Base-by-base conservation (phyloP, 306 rosid species). In the Cyamopsis tetragonoloba region DNA sequence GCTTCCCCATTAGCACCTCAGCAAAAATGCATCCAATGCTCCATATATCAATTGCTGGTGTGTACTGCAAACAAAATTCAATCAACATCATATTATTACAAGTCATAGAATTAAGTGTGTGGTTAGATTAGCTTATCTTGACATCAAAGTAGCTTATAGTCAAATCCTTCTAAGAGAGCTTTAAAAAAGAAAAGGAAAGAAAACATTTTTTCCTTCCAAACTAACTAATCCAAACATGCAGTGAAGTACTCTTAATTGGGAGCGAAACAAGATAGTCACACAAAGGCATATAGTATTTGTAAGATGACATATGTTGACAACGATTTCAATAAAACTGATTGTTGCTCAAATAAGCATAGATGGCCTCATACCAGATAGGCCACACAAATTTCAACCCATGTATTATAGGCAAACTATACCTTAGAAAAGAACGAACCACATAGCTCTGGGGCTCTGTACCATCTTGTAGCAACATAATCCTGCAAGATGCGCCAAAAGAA, bases 391-490 rank as follows among this genome's bases (percentile, higher is more conserved):
- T n/a, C n/a, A n/a, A n/a, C n/a, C n/a, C 27, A 47, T 22, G 42
- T 44, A 50, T 44, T 18, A 55, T 26, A 73, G 37, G 46, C 56
- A 62, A 41, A 35, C 20, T 55, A 76, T 73, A 81, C 97, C 96
- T 84, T 88, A 6, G 91, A 81, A 44, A 62, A 83, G 66, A 91
- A 91, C 34, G 93, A 85, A 43, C 96, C 97, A 70, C 97, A 88
- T 53, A 91, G 73, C 77, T 91, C 97, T 5, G 97, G 97, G 53
- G 97, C 97, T 57, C 97, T 77, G 51, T 88, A 91, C 96, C 97
- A 88, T 68, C 97, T 78, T 11, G 97, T 88, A 57, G 97, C 96
- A 55, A 91, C 95, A 71, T 91, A 91, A 56, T 91, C 97, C 97
- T 91, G 81, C 61, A 51, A 71, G 31, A 31, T 35, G 15, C 5